These are phyloP conservation scores for Aureobasidium sp. DNA, from an alignment of 2,329 filamentous ascomycete species.

Conservation along the genomic window DNA sequence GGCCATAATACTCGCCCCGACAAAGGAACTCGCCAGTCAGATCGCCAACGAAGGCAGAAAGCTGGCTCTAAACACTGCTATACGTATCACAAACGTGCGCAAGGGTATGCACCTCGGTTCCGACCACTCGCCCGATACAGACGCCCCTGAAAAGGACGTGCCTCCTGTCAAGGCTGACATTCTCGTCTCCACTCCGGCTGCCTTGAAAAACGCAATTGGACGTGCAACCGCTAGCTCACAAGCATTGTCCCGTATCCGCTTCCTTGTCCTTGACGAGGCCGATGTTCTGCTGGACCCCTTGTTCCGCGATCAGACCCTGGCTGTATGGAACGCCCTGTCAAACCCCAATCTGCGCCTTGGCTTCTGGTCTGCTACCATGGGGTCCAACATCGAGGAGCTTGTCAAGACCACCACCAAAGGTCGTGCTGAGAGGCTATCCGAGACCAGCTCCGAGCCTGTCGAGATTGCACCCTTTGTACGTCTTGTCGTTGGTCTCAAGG, in stretches of 20 bases:
- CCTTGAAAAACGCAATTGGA: constrained; percentile 64
- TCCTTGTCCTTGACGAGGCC: constrained; percentile 82
- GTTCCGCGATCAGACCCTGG: constrained; percentile 80
- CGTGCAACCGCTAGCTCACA: constrained; percentile 35
- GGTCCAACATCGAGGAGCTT: constrained; percentile 79
- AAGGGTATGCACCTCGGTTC: constrained; percentile 66
- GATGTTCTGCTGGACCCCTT: constrained; percentile 88
- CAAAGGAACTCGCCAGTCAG: constrained; percentile 42
- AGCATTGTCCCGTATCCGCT: constrained; percentile 50
- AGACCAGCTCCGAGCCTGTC: not conserved
- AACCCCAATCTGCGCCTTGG: constrained; percentile 63
- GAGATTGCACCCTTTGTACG: constrained; percentile 54
- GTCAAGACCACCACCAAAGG: constrained; percentile 58
- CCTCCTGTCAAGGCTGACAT: constrained; percentile 50
- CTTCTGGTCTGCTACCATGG: constrained; percentile 96
- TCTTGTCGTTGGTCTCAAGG: constrained; percentile 91
- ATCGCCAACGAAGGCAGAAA: constrained; percentile 69
- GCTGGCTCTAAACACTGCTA: constrained; percentile 63
- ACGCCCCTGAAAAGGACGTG: constrained; percentile 34
- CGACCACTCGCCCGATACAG: constrained; percentile 23
- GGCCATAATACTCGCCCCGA: constrained; percentile 42
- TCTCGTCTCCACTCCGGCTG: constrained; percentile 69
- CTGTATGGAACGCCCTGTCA: constrained; percentile 72
- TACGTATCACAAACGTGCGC: constrained; percentile 73
- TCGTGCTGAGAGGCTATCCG: constrained; percentile 34